phyloP scores from a whole-genome alignment of 495 filamentous ascomycete genomes.

The Penicillium atrosanguineum region DNA sequence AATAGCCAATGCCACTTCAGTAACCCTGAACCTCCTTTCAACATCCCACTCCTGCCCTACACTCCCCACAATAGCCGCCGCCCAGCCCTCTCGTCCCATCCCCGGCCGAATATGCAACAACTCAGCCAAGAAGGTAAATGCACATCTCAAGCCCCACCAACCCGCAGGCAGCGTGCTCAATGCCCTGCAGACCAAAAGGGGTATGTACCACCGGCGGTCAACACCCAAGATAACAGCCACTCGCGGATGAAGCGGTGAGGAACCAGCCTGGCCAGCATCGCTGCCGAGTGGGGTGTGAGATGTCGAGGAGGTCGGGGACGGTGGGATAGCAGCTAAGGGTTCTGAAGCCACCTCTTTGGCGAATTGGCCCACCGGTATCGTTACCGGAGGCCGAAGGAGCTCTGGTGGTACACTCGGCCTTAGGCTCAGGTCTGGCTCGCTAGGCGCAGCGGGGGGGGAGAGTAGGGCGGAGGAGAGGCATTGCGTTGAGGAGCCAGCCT shows the following conservation, averaged over 20 bases:
- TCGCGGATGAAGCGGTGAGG: conserved; percentile 55
- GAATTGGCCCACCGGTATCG: conserved; percentile 8
- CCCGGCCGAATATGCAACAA: conserved; percentile 47
- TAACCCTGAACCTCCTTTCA: conserved; percentile 61
- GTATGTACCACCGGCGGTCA: conserved; percentile 59
- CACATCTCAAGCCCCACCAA: conserved; percentile 63
- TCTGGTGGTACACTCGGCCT: conserved; percentile 8
- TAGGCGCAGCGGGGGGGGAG: conserved; percentile 27
- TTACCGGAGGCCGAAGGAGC: conserved; percentile 14
- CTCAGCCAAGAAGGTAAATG: conserved; percentile 58
- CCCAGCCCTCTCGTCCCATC: conserved; percentile 46
- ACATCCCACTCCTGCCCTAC: conserved; percentile 50
- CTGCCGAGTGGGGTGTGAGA: conserved; percentile 35
- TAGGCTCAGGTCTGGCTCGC: conserved; percentile 28
- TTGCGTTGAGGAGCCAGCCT: conserved; percentile 49
- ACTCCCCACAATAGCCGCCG: conserved; percentile 45
- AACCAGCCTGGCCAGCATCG: conserved; percentile 29
- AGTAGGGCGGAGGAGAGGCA: conserved; percentile 42
- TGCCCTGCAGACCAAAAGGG: conserved; percentile 59
- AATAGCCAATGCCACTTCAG: conserved; percentile 75
- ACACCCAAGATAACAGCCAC: conserved; percentile 65
- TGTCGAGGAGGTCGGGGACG: conserved; percentile 35
- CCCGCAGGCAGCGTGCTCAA: conserved; percentile 57
- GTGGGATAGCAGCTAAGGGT: conserved; percentile 27
- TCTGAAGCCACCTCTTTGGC: conserved; percentile 35